These are phyloP conservation scores for Waltergamsia citrina DNA, from an alignment of 2,329 filamentous ascomycete species.

Conservation along the genomic window DNA sequence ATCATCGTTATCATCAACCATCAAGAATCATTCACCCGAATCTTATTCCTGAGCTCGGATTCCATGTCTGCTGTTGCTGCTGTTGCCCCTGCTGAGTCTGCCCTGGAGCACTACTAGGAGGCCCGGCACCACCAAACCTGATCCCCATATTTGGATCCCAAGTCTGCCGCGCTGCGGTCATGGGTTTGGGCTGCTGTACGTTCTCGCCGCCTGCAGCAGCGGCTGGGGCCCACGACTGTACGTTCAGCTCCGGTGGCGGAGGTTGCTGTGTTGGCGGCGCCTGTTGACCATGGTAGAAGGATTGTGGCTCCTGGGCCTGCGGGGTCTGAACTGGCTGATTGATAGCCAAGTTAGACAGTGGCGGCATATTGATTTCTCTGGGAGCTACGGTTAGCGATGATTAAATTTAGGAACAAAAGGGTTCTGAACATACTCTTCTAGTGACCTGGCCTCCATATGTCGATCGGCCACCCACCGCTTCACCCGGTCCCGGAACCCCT, in stretches of 20 bases:
- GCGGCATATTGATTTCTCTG: conserved; percentile 43
- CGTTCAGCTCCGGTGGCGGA: conserved; percentile 35
- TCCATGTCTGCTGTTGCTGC: conserved; percentile 38
- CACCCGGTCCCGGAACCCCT: conserved; percentile 68
- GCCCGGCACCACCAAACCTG: conserved; percentile 32
- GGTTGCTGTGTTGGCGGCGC: conserved; percentile 12
- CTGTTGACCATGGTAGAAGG: conserved; percentile 14
- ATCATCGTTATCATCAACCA: background rate
- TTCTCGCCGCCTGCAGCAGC: conserved; percentile 28
- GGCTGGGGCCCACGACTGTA: conserved; percentile 47
- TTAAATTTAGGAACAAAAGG: background rate
- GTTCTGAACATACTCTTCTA: conserved; percentile 56
- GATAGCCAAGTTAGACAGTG: conserved; percentile 33
- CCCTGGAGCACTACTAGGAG: background rate
- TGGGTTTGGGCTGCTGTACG: conserved; percentile 45
- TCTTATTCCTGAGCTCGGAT: conserved; percentile 46
- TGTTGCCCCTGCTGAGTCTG: conserved; percentile 13
- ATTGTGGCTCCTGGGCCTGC: conserved; percentile 8
- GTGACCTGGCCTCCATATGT: conserved; percentile 66
- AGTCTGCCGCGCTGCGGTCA: conserved; percentile 42
- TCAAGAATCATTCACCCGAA: conserved; percentile 36
- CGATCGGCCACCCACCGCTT: conserved; percentile 73
- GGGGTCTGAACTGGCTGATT: conserved; percentile 12
- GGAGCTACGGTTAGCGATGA: background rate
- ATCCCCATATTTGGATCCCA: conserved; percentile 62